Evolutionary conservation across 2,329 filamentous ascomycete genomes (phyloP).

Genomic region (Juglanconis sp.): DNA sequence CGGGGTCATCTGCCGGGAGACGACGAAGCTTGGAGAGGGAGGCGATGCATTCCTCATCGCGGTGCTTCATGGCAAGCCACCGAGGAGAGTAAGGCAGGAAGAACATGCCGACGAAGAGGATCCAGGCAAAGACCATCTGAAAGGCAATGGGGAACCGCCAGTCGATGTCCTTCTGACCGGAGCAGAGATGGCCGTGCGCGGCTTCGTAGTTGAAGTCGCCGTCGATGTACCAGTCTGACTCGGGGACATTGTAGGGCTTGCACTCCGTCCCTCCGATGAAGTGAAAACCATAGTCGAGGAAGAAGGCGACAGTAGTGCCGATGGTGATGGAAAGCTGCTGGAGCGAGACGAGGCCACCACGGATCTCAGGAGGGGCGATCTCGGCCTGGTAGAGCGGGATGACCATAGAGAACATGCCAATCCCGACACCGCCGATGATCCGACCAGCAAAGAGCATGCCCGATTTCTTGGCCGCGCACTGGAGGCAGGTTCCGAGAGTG

Average conservation of each 20-base stretch:
- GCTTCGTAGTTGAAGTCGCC: conserved; percentile 19
- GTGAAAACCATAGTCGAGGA: conserved; percentile 22
- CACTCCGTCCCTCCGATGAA: conserved; percentile 24
- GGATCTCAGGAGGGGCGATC: conserved; percentile 21
- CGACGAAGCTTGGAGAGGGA: conserved; percentile 24
- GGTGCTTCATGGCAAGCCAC: conserved; percentile 25
- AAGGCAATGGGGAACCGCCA: conserved; percentile 20
- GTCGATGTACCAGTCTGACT: conserved; percentile 14
- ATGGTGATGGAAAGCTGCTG: conserved; percentile 20
- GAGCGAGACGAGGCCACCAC: conserved; percentile 17
- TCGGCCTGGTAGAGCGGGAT: conserved; percentile 34
- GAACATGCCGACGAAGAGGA: conserved; percentile 16
- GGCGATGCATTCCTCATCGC: conserved; percentile 24
- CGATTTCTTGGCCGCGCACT: conserved; percentile 26
- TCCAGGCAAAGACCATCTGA: conserved; percentile 21
- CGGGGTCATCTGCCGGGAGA: conserved; percentile 20
- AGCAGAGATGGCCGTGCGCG: conserved; percentile 22
- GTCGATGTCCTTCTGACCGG: conserved; percentile 20
- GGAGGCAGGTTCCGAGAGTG: conserved; percentile 24
- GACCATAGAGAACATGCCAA: conserved; percentile 44
- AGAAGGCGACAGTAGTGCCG: conserved; percentile 18
- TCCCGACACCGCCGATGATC: conserved; percentile 44
- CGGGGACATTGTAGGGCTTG: conserved; percentile 21
- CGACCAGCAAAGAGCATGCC: conserved; percentile 39
- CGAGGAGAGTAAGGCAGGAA: conserved; percentile 23